These are phyloP conservation scores for Penicillium tannophilum DNA, from an alignment of 495 filamentous ascomycete species.

Conservation along the genomic window DNA sequence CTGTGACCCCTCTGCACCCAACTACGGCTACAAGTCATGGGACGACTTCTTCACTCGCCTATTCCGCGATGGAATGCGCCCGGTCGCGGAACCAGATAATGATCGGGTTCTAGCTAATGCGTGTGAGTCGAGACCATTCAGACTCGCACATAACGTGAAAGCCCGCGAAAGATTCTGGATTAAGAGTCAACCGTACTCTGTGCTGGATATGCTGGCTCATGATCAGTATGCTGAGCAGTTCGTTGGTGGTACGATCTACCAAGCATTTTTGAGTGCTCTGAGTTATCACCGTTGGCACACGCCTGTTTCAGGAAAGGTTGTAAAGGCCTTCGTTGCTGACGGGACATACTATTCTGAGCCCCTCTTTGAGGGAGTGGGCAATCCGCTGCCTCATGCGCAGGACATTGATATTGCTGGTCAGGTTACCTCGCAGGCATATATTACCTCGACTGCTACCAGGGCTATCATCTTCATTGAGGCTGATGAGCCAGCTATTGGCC, in stretches of 20 bases:
- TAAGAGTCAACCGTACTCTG: constrained; percentile 67
- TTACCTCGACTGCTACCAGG: constrained; percentile 59
- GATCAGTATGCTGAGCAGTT: constrained; percentile 55
- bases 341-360: constrained; percentile 73
- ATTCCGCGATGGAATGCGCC: constrained; percentile 56
- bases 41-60: constrained; percentile 75
- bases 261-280: constrained; percentile 64
- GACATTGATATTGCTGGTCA: constrained; percentile 61
- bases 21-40: constrained; percentile 69
- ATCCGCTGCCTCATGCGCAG: constrained; percentile 46
- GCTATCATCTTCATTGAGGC: constrained; percentile 70
- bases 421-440: constrained; percentile 63
- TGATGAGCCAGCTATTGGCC: constrained; percentile 64
- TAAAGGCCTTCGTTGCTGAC: constrained; percentile 54
- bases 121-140: constrained; percentile 61
- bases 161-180: constrained; percentile 60
- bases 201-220: constrained; percentile 62
- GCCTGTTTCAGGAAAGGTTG: constrained; percentile 60
- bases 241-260: constrained; percentile 64
- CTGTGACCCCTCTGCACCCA: constrained; percentile 24
- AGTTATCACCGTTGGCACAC: constrained; percentile 74
- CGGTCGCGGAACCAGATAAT: constrained; percentile 53
- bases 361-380: constrained; percentile 49
- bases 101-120: constrained; percentile 59
- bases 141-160: constrained; percentile 28